Base-by-base conservation (phyloP, 1,139 yeast species). In the Suhomyces anneliseae region DNA sequence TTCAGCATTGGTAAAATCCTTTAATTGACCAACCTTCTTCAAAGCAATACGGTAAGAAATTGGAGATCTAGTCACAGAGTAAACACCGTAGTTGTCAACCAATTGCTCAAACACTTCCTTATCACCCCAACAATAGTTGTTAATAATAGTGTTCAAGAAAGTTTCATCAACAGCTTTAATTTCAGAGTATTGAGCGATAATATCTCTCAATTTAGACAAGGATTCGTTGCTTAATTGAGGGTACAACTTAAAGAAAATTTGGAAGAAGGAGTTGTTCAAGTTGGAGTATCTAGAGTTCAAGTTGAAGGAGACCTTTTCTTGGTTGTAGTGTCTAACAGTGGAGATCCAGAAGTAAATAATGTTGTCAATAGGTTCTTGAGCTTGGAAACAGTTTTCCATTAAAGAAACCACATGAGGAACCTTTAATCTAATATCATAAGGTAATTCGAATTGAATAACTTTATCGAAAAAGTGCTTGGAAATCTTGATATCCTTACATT, bases 21-120 rank as follows among this genome's bases (percentile, higher is more conserved):
- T 51, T 46, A 88, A 75, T 19, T 79, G 76, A 14, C 93, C 95
- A 52, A 86, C 71, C 29, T 92, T 84, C 64, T 90, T 90, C 60
- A 90, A 74, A 36, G 82, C 76, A 51, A 90, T 85, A 64, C 97
- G 81, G 65, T 82, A 80, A 19, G 93, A 82, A 33, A 89, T 92
- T 44, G 82, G 82, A 10, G 90, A 82, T 59, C 83, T 81, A 12
- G 73, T 70, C 47, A 86, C 79, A 42, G 79, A 70, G 61, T 82
- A 84, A 26, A 79, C 65, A 9, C 76, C 79, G 60, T 85, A 90
- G 51, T 83, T 79, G 42, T 78, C 78, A 41, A 85, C 71, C 47
- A 90, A 77, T 52, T 82, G 82, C 55, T 85, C 81, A 49, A 87
- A 79, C 19, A 87, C 83, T 27, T 72, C 72, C 49, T 82, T 76